phyloP scores from a whole-genome alignment of 2,329 filamentous ascomycete species.

The Alternaria dauci region DNA sequence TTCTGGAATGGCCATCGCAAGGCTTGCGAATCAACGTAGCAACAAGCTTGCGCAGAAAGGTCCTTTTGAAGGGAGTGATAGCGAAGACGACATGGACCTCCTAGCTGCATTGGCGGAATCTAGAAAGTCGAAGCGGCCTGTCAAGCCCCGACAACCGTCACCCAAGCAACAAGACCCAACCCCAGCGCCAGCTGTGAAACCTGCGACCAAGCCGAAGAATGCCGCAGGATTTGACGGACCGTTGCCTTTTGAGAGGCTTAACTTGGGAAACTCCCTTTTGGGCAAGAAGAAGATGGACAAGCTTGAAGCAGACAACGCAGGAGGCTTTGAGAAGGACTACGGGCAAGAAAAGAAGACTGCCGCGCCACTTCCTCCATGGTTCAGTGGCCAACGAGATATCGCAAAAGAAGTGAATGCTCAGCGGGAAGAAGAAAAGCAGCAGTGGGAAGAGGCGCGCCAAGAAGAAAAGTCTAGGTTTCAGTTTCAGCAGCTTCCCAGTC shows the following conservation, averaged over 20 bases:
- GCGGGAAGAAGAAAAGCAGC: constrained; percentile 53
- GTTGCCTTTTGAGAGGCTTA: constrained; percentile 83
- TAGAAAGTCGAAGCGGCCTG: constrained; percentile 59
- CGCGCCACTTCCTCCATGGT: constrained; percentile 77
- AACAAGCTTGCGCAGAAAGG: constrained; percentile 58
- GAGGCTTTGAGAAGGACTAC: constrained; percentile 69
- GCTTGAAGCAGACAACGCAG: constrained; percentile 64
- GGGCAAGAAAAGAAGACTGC: constrained; percentile 56
- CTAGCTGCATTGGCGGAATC: constrained; percentile 78
- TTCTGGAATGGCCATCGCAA: constrained; percentile 69
- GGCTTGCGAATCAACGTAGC: constrained; percentile 76
- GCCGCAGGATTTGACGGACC: constrained; percentile 76
- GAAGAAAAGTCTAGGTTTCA: constrained; percentile 67
- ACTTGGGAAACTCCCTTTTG: constrained; percentile 70
- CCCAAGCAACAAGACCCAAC: constrained; percentile 30
- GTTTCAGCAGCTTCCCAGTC: constrained; percentile 67
- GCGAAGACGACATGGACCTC: constrained; percentile 79
- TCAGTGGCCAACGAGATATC: constrained; percentile 64
- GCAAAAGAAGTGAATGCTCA: constrained; percentile 64
- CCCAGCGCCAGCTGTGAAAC: constrained; percentile 26
- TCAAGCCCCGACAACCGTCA: constrained; percentile 43
- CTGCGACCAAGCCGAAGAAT: constrained; percentile 58
- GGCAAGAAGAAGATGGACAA: constrained; percentile 63
- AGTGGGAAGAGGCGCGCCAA: constrained; percentile 66
- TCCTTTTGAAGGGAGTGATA: constrained; percentile 57